Conservation (phyloP, 805 yeast species). For the Kurtzmaniella cleridarum region DNA sequence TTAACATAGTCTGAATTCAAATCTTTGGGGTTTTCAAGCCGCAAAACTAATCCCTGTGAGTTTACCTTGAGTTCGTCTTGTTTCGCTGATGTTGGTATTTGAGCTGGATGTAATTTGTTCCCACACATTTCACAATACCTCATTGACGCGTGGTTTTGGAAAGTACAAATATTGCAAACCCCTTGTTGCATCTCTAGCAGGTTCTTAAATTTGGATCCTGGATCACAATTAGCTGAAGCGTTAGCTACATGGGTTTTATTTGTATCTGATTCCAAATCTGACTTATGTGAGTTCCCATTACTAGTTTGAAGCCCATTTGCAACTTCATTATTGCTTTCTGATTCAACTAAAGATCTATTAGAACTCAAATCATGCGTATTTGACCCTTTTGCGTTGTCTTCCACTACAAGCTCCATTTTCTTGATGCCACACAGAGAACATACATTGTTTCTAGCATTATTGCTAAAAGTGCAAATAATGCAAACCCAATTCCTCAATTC, state of each 20-base stretch:
- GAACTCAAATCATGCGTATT: not conserved
- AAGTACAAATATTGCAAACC: constrained; percentile 59
- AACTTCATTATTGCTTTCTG: constrained; percentile 10
- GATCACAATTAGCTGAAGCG: no score
- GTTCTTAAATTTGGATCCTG: no score
- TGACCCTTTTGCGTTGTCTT: constrained; percentile 11
- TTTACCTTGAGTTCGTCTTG: constrained; percentile 11
- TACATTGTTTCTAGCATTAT: constrained; percentile 23
- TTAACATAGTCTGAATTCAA: constrained; percentile 42
- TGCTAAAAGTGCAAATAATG: constrained; percentile 79
- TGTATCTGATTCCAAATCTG: no score
- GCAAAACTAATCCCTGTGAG: constrained; percentile 9
- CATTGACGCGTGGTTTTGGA: constrained; percentile 76
- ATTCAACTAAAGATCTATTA: no score
- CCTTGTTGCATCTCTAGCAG: no score
- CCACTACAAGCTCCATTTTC: not conserved
- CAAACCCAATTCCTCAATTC: constrained; percentile 62
- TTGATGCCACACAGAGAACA: constrained; percentile 39
- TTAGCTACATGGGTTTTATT: no score
- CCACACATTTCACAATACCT: constrained; percentile 87
- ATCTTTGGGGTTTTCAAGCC: constrained; percentile 4
- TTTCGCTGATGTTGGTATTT: constrained; percentile 15
- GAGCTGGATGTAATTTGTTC: constrained; percentile 20
- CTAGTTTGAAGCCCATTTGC: no score
- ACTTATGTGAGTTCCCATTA: no score